A percentile compares a stretch with the other conserved stretches of the same genome.
These are phyloP conservation scores for Fusarium annulatum DNA, from an alignment of 2,329 filamentous ascomycete species.

Conservation along the genomic window DNA sequence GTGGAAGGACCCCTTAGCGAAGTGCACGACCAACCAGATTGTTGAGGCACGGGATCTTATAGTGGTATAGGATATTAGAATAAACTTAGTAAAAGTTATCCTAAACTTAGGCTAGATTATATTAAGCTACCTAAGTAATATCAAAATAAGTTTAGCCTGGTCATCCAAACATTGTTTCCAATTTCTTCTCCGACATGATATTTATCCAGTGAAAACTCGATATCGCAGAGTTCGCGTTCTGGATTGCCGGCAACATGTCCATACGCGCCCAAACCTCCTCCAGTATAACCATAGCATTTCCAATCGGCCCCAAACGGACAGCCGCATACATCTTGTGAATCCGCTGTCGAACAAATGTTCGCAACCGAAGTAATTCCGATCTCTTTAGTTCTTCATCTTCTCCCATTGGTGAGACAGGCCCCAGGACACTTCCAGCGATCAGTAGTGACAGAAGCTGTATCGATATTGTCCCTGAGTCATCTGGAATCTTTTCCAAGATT, in stretches of 20 bases:
- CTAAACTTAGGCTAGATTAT: no score
- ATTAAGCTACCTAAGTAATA: no score
- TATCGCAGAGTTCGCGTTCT: neutral
- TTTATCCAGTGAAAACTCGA: constrained; percentile 24
- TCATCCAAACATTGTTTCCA: constrained; percentile 32
- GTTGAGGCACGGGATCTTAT: no score
- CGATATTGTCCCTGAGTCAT: constrained; percentile 15
- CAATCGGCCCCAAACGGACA: constrained; percentile 17
- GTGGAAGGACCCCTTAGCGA: no score
- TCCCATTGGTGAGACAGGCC: neutral
- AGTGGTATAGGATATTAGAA: no score
- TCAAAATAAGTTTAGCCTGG: neutral
- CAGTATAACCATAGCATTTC: neutral
- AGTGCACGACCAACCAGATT: no score
- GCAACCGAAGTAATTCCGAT: neutral
- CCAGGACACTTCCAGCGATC: constrained; percentile 18
- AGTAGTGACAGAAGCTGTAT: constrained; percentile 17
- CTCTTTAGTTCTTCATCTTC: neutral
- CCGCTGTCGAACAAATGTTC: constrained; percentile 14
- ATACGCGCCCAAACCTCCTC: constrained; percentile 30
- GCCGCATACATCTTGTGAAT: neutral
- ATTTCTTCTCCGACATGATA: constrained; percentile 18
- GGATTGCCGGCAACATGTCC: neutral
- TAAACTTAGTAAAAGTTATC: no score
- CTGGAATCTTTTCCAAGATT: constrained; percentile 1